These are phyloP conservation scores for Plasmodium sp. DNA, from an alignment of 169 alveolate species.

Conservation along the genomic window DNA sequence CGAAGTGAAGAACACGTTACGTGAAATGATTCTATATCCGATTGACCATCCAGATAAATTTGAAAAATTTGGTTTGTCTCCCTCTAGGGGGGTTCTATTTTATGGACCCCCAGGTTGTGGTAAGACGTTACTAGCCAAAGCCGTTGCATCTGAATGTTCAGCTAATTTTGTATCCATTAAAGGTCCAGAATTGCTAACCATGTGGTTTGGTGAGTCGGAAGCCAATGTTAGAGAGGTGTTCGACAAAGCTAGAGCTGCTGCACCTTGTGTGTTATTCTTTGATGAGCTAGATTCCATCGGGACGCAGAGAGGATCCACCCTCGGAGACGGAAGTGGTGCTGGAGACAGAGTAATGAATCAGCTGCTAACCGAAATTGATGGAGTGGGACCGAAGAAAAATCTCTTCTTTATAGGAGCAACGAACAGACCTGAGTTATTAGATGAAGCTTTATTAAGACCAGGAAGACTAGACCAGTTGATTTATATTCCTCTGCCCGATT, in stretches of 20 bases:
- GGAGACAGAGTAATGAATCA: conserved; percentile 99
- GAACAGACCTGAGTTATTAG: conserved; percentile 99
- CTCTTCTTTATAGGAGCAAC: conserved; percentile 99
- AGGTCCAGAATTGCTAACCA: conserved; percentile 98
- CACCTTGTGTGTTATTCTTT: conserved; percentile 99
- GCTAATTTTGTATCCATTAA: conserved; percentile 99
- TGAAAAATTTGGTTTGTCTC: conserved; percentile 98
- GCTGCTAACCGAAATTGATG: conserved; percentile 99
- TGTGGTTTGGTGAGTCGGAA: conserved; percentile 99
- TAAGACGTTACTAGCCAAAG: conserved; percentile 98
- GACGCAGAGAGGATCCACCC: conserved; percentile 94
- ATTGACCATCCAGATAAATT: conserved; percentile 98
- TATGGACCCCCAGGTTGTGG: conserved; percentile 99
- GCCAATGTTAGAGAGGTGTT: conserved; percentile 99
- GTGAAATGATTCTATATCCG: conserved; percentile 98
- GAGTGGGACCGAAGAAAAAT: conserved; percentile 98
- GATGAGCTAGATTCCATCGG: conserved; percentile 99
- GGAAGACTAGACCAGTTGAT: conserved; percentile 99
- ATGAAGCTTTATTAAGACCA: conserved; percentile 99
- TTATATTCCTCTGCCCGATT: conserved; percentile 99
- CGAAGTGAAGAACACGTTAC: conserved; percentile 94
- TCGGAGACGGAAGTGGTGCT: conserved; percentile 98
- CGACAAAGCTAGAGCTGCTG: conserved; percentile 99
- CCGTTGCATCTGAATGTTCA: conserved; percentile 99
- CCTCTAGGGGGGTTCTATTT: conserved; percentile 99